Evolutionary conservation across 441 rosid species (phyloP), one percentile per base, ranked within the genome.

Genomic region (Aleurites moluccanus): DNA sequence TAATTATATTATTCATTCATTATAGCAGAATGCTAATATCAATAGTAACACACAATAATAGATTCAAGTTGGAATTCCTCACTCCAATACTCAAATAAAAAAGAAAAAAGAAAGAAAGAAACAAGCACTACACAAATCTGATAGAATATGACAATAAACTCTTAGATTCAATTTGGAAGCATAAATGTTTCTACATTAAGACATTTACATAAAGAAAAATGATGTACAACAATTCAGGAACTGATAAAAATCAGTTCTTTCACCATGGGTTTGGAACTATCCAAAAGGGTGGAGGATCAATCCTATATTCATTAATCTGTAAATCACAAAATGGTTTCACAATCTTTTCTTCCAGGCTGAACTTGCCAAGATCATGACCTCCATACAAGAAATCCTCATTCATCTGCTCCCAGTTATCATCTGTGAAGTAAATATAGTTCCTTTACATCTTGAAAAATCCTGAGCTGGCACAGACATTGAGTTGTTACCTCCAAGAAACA

Each of bases 351-450:
- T 76, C 28, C 40, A 85, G 67, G 65, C 50, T 72, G 35, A 70
- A 83, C n/a, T 63, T 30, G 1, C 85, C 88, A 64, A 73, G 70
- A 21, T 85, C 82, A 55, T 85, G 86, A 2, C 88, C 88, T 30
- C 81, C 85, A 60, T 80, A 79, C 65, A 61, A 40, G 49, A 74
- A 74, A 44, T 80, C 75, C 2, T 72, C 78, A 5, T 72, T 30
- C 76, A 57, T 77, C 55, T 49, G 67, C 1, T 23, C 30, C 85
- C 84, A 81, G 1, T 72, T 63, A 47, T 83, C 86, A 27, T 81
- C 83, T 0, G 70, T 80, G 49, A 81, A 85, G 53, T 80, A 85
- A 28, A 83, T 78, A 0, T 75, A 80, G 21, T 78, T 81, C 4
- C 3, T 25, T 59, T 72, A 6, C 67, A 47, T 52, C 52, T 77